A percentile compares a stretch with the other conserved stretches of the same genome.
phyloP scores from a whole-genome alignment of 495 filamentous ascomycete species.

The Talaromyces adpressus region DNA sequence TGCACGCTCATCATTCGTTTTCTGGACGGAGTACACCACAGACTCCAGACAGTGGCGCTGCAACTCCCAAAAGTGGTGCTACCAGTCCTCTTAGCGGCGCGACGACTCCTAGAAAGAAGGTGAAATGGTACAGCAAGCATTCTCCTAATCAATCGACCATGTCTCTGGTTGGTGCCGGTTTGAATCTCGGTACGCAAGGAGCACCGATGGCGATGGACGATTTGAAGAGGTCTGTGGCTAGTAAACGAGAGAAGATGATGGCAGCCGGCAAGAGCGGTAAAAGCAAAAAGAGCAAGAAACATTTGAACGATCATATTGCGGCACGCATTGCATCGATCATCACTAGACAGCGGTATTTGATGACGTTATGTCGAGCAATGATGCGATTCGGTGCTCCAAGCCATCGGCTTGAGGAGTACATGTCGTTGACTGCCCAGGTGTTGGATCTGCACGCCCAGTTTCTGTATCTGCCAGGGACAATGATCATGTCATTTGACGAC shows the following conservation, averaged over 20 bases:
- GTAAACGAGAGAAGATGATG: conserved; percentile 16
- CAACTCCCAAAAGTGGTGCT: conserved; percentile 26
- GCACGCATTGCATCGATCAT: conserved; percentile 85
- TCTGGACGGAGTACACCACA: conserved; percentile 22
- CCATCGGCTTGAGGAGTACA: conserved; percentile 77
- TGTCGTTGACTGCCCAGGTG: conserved; percentile 83
- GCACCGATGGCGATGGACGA: conserved; percentile 25
- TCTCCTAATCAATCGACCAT: conserved; percentile 34
- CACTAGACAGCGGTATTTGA: conserved; percentile 75
- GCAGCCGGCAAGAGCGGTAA: conserved; percentile 14
- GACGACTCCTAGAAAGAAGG: conserved; percentile 38
- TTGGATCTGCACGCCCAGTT: conserved; percentile 88
- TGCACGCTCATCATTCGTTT: conserved; percentile 25
- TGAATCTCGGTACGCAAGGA: conserved; percentile 37
- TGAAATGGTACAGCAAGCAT: conserved; percentile 63
- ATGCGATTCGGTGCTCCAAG: conserved; percentile 81
- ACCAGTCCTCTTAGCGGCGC: conserved; percentile 36
- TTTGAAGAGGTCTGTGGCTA: conserved; percentile 22
- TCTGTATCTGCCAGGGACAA: conserved; percentile 85
- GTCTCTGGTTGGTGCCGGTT: conserved; percentile 38
- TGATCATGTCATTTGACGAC: conserved; percentile 96
- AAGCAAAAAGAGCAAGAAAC: conserved; percentile 29
- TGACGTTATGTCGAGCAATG: conserved; percentile 78
- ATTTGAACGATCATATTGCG: conserved; percentile 72
- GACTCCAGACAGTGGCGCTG: conserved; percentile 31